These are phyloP conservation scores for Penicillium sp. DNA, from an alignment of 2,329 filamentous ascomycete genomes.

Conservation along the genomic window DNA sequence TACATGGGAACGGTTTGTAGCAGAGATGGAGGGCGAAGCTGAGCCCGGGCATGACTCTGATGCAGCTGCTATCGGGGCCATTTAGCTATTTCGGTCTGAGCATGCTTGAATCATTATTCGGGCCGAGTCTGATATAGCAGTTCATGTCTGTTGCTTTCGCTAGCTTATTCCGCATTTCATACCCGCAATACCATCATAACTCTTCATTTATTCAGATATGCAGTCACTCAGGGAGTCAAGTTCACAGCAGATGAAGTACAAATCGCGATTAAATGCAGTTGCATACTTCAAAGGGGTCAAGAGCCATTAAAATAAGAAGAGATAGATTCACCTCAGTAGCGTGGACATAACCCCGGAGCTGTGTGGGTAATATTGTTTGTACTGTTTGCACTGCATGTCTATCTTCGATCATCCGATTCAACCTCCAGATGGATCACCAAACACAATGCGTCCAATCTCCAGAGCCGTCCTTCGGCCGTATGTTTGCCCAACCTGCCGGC, in stretches of 20 bases:
- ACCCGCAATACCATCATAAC: constrained; percentile 20
- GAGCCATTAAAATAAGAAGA: background rate
- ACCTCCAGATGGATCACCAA: constrained; percentile 7
- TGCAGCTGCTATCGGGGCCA: constrained; percentile 18
- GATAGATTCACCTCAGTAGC: background rate
- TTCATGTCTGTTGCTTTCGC: constrained; percentile 12
- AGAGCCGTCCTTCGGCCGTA: constrained; percentile 37
- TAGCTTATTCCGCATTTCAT: constrained; percentile 21
- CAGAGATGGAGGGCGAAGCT: constrained; percentile 73
- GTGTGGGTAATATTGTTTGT: constrained; percentile 14
- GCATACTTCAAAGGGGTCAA: background rate
- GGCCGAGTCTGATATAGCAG: constrained; percentile 13
- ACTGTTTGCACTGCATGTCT: constrained; percentile 24
- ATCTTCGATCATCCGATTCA: constrained; percentile 15
- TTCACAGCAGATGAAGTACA: no score
- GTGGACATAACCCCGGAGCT: background rate
- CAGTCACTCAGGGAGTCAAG: background rate
- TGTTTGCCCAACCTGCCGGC: constrained; percentile 42
- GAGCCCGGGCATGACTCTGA: constrained; percentile 26
- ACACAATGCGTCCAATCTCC: constrained; percentile 37
- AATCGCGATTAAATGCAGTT: no score
- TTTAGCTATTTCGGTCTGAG: constrained; percentile 7
- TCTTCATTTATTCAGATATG: background rate
- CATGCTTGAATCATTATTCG: background rate
- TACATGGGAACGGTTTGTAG: constrained; percentile 87